Conservation (phyloP, 495 filamentous ascomycete species). For the Xanthoparmelia taractica region DNA sequence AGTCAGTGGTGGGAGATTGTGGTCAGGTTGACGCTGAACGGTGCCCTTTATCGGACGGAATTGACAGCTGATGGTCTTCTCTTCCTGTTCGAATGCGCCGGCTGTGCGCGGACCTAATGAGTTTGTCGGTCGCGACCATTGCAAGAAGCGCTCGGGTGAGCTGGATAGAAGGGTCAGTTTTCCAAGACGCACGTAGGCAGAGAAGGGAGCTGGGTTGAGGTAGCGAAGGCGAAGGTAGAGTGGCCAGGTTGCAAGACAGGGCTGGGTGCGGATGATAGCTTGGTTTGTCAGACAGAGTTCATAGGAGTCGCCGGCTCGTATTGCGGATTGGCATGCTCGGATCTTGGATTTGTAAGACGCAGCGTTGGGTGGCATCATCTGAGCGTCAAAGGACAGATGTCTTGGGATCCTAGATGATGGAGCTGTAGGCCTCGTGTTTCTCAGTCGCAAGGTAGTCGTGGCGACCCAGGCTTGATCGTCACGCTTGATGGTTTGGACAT, state of each 20-base stretch:
- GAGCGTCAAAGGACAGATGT: not conserved
- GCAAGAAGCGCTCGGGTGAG: slow-evolving; percentile 89
- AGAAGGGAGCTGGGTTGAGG: slow-evolving; percentile 79
- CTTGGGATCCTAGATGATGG: not conserved
- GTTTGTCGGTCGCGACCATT: slow-evolving; percentile 46
- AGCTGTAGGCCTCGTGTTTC: too few relatives aligned
- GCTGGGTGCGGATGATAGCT: slow-evolving; percentile 42
- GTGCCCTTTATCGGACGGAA: slow-evolving; percentile 94
- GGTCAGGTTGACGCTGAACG: slow-evolving; percentile 55
- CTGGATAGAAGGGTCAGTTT: slow-evolving; percentile 64
- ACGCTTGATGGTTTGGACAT: slow-evolving; percentile 54
- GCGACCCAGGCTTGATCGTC: slow-evolving; percentile 40
- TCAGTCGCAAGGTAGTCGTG: slow-evolving; percentile 19
- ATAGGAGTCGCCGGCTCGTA: slow-evolving; percentile 78
- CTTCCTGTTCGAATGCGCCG: not conserved
- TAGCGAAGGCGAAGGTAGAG: slow-evolving; percentile 45
- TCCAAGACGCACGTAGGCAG: slow-evolving; percentile 69
- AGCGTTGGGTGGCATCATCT: slow-evolving; percentile 41
- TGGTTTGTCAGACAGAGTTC: slow-evolving; percentile 84
- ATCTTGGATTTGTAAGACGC: slow-evolving; percentile 57
- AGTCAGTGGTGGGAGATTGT: slow-evolving; percentile 38
- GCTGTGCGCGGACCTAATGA: not conserved
- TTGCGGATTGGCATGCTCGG: slow-evolving; percentile 57
- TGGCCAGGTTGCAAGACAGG: slow-evolving; percentile 29
- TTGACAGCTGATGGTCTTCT: slow-evolving; percentile 36